phyloP scores from a whole-genome alignment of 495 filamentous ascomycete genomes.

The Aspergillus sclerotiicarbonarius region DNA sequence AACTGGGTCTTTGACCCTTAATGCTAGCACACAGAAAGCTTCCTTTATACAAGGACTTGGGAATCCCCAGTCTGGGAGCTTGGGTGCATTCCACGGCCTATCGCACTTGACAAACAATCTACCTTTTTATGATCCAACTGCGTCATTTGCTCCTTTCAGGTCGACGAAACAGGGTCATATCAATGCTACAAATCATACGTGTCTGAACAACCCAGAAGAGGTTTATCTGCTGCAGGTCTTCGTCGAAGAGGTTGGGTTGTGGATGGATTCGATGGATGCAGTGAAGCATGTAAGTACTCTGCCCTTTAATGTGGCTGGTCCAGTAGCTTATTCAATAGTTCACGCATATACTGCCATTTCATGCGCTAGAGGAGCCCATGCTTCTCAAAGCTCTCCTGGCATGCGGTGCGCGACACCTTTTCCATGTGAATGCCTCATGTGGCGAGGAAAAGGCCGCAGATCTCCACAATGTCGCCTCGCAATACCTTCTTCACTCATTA shows the following conservation, averaged over 20 bases:
- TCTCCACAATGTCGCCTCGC: slow-evolving; percentile 82
- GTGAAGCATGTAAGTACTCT: slow-evolving; percentile 67
- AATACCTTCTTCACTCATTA: slow-evolving; percentile 65
- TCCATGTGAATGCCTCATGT: slow-evolving; percentile 66
- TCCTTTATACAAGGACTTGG: slow-evolving; percentile 28
- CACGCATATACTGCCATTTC: slow-evolving; percentile 73
- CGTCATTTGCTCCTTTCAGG: slow-evolving; percentile 28
- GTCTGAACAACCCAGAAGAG: slow-evolving; percentile 70
- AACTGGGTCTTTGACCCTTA: slow-evolving; percentile 8
- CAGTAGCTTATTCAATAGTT: slow-evolving; percentile 52
- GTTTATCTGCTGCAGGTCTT: slow-evolving; percentile 86
- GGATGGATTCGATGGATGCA: slow-evolving; percentile 92
- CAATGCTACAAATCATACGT: slow-evolving; percentile 41
- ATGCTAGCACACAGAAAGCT: not conserved
- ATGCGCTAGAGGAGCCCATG: slow-evolving; percentile 81
- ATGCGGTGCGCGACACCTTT: slow-evolving; percentile 81
- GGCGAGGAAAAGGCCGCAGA: slow-evolving; percentile 72
- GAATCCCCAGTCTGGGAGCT: slow-evolving; percentile 27
- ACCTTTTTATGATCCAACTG: slow-evolving; percentile 6
- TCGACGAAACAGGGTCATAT: slow-evolving; percentile 21
- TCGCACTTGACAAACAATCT: slow-evolving; percentile 33
- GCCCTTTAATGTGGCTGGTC: not conserved
- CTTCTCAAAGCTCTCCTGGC: slow-evolving; percentile 88
- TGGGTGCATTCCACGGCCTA: slow-evolving; percentile 25
- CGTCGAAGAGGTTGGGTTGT: slow-evolving; percentile 83